phyloP scores from a whole-genome alignment of 164 flowering plant species.

The Protea cynaroides region DNA sequence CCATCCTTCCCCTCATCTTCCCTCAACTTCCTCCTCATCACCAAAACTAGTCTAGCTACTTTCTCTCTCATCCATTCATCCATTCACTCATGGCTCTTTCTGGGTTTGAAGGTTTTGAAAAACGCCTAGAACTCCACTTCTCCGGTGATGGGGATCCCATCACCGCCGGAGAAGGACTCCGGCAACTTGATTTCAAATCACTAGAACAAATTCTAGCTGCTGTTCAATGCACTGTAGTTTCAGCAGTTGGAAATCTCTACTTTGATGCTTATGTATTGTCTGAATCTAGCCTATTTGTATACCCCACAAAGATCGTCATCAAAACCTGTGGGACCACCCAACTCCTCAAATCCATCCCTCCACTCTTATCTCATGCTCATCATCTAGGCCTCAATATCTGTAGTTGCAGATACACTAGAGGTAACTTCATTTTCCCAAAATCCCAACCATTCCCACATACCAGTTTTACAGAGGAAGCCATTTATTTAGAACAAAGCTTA shows the following conservation, averaged over 20 bases:
- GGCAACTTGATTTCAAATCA: slow-evolving; percentile 39
- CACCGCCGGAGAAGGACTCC: slow-evolving; percentile 30
- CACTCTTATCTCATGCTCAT: slow-evolving; percentile 43
- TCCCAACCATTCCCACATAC: slow-evolving; percentile 83
- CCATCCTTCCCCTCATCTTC: slow-evolving; percentile 17
- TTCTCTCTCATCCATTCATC: not conserved
- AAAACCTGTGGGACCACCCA: slow-evolving; percentile 98
- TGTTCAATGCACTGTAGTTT: slow-evolving; percentile 88
- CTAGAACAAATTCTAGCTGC: slow-evolving; percentile 50
- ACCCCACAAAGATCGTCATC: slow-evolving; percentile 80
- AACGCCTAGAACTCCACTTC: slow-evolving; percentile 83
- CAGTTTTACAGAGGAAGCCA: slow-evolving; percentile 65
- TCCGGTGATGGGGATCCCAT: slow-evolving; percentile 61
- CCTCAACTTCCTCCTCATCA: too few relatives aligned
- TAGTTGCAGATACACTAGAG: slow-evolving; percentile 73
- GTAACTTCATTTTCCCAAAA: slow-evolving; percentile 77
- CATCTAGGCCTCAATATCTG: slow-evolving; percentile 38
- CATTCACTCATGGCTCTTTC: slow-evolving; percentile 49
- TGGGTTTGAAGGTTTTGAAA: slow-evolving; percentile 88
- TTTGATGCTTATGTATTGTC: slow-evolving; percentile 90
- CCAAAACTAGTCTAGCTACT: too few relatives aligned
- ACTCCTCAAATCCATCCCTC: slow-evolving; percentile 73
- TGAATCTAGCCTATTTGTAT: slow-evolving; percentile 84
- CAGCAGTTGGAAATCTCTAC: slow-evolving; percentile 59
- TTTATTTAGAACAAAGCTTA: slow-evolving; percentile 41